Percentiles rank a stretch among this genome's conserved stretches.
Evolutionary conservation across 1,139 yeast species (phyloP).

Genomic region (Kurtzmaniella quercitrusa): DNA sequence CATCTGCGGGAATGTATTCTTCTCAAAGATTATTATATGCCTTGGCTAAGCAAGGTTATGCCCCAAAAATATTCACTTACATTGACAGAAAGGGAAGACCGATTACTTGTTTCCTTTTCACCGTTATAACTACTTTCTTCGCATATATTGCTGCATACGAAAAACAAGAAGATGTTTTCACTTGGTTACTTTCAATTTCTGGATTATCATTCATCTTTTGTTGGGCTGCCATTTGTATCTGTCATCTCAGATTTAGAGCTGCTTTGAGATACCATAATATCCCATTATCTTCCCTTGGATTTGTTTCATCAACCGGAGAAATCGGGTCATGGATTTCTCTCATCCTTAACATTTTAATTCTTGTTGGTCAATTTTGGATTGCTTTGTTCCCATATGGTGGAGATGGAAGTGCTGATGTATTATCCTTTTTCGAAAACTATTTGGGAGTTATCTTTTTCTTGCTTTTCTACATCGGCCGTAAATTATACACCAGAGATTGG

Average conservation of each 20-base stretch:
- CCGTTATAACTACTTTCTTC: conserved; percentile 28
- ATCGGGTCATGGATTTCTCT: conserved; percentile 37
- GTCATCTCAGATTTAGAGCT: conserved; percentile 40
- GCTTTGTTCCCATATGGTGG: conserved; percentile 22
- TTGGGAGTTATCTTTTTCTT: conserved; percentile 22
- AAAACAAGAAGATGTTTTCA: conserved; percentile 38
- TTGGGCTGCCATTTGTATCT: conserved; percentile 39
- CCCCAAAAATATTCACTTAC: conserved; percentile 38
- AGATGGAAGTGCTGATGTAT: conserved; percentile 16
- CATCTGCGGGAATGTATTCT: conserved; percentile 41
- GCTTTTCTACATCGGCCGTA: conserved; percentile 21
- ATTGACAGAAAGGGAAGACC: conserved; percentile 44
- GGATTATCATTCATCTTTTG: conserved; percentile 41
- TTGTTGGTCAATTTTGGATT: conserved; percentile 31
- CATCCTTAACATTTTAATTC: conserved; percentile 28
- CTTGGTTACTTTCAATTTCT: conserved; percentile 42
- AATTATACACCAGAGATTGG: conserved; percentile 20
- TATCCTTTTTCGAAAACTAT: conserved; percentile 23
- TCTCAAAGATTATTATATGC: conserved; percentile 42
- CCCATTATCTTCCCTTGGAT: conserved; percentile 33
- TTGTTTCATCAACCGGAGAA: conserved; percentile 38
- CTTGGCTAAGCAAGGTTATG: conserved; percentile 40
- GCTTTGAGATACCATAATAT: conserved; percentile 35
- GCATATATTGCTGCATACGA: conserved; percentile 37
- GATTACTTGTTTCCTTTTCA: conserved; percentile 31